Evolutionary conservation across 441 rosid genomes (phyloP), one percentile per base, ranked within the genome.

Genomic region (Gossypium schwendimanii): DNA sequence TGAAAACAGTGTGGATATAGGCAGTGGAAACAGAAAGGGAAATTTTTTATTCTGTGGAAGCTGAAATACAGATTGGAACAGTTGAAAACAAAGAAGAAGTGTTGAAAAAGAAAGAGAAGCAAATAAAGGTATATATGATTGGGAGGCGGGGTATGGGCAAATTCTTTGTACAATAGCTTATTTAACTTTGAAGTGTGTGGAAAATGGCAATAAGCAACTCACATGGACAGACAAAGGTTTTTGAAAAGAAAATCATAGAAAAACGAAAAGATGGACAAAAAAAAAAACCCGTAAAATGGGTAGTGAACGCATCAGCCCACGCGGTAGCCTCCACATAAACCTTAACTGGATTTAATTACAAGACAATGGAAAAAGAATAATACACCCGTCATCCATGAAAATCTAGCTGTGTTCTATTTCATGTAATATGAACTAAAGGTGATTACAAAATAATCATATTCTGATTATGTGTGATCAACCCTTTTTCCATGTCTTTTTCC

Each of bases 371-470:
- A 21, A 65, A 33, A 54, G 52, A 7, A 36, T 36, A 65, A 6
- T 60, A 28, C 69, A 64, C 55, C 69, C 69, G 36, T 64, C 69
- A 64, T 44, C 69, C 69, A 64, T 64, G 69, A 45, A 20, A 64
- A 23, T 45, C 70, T 45, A 45, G 70, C 36, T 65, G 70, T 65
- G 17, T 7, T 9, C 14, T 64, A n/a, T 63, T 12, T 2, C 18
- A 6, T 18, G 3, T 18, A 7, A 31, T 31, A 44, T 31, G 45
- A 31, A 60, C 21, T 3, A 28, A 21, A 57, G 44, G 44, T n/a
- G 44, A 60, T 60, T 31, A n/a, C 6, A 10, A 45, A 45, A 47
- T 47, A 11, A 47, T 26, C 10, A 24, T 26, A 24, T 59, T 59
- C 7, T 26, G 61, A 55, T 21, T 55, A 21, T 6, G 36, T 55